These are phyloP conservation scores for Claviceps spartinae DNA, from an alignment of 2,329 filamentous ascomycete genomes.

Conservation along the genomic window DNA sequence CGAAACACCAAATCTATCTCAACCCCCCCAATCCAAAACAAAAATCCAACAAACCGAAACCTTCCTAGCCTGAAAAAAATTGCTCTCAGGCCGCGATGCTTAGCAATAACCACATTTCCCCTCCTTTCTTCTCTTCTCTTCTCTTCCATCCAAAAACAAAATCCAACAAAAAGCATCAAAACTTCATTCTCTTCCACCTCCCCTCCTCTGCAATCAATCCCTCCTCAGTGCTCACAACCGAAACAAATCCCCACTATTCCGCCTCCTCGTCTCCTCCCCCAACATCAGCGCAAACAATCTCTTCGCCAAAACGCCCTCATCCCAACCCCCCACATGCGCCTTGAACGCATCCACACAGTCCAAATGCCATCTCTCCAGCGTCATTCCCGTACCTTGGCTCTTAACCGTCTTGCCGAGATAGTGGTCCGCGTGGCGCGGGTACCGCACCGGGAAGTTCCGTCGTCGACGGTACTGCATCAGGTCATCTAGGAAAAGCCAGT, in stretches of 20 bases:
- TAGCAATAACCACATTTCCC: too few relatives aligned
- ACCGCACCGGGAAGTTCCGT: slow-evolving; percentile 21
- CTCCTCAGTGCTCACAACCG: too few relatives aligned
- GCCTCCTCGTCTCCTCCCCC: slow-evolving; percentile 28
- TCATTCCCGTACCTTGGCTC: slow-evolving; percentile 31
- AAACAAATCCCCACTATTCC: background rate
- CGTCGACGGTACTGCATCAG: slow-evolving; percentile 34
- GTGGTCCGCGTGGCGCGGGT: slow-evolving; percentile 16
- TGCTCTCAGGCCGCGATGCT: too few relatives aligned
- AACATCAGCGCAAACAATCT: slow-evolving; percentile 39
- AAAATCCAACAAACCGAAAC: too few relatives aligned
- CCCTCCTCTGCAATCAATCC: too few relatives aligned
- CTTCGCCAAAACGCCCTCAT: slow-evolving; percentile 34
- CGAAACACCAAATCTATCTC: too few relatives aligned
- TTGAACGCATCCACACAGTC: slow-evolving; percentile 43
- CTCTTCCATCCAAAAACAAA: too few relatives aligned
- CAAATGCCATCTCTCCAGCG: slow-evolving; percentile 42
- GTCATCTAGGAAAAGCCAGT: slow-evolving; percentile 41
- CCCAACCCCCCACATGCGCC: slow-evolving; percentile 34
- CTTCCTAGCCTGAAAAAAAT: too few relatives aligned
- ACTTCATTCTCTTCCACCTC: too few relatives aligned
- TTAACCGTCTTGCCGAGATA: slow-evolving; percentile 36
- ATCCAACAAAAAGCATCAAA: too few relatives aligned
- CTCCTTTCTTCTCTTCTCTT: too few relatives aligned
- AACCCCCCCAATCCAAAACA: too few relatives aligned